phyloP scores from a whole-genome alignment of 139 green algal genomes.

The Chloropicon primus region DNA sequence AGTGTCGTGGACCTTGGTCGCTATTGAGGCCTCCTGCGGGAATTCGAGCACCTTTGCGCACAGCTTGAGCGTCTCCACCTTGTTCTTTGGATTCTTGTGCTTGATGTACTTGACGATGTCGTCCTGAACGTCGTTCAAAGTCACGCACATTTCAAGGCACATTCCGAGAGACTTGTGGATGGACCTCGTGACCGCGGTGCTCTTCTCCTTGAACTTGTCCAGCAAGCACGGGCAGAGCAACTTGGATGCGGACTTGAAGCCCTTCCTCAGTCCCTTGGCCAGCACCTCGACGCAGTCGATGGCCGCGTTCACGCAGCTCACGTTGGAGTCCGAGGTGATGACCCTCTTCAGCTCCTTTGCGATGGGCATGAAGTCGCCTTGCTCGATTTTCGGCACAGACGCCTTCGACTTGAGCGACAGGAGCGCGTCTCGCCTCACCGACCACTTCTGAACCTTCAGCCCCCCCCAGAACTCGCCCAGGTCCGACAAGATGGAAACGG shows the following conservation, averaged over 20 bases:
- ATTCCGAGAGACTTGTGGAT: constrained; percentile 28
- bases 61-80: not conserved
- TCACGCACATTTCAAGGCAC: constrained; percentile 7
- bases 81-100: constrained; percentile 66
- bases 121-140: constrained; percentile 7
- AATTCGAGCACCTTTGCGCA: not conserved
- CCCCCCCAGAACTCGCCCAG: constrained; percentile 54
- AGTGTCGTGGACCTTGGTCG: not conserved
- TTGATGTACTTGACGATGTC: constrained; percentile 26
- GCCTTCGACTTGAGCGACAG: constrained; percentile 38
- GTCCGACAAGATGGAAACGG: constrained; percentile 38
- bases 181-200: constrained; percentile 43
- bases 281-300: constrained; percentile 36
- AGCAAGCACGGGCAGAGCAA: constrained; percentile 25
- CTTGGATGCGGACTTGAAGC: constrained; percentile 24
- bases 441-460: constrained; percentile 74
- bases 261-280: constrained; percentile 34
- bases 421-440: constrained; percentile 54
- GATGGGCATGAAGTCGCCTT: constrained; percentile 54
- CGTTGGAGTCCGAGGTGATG: constrained; percentile 72
- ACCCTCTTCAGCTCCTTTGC: constrained; percentile 64
- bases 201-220: constrained; percentile 87
- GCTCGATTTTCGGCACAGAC: constrained; percentile 7
- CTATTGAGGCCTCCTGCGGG: not conserved
- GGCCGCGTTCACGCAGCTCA: constrained; percentile 56